Conservation (phyloP, 2,329 filamentous ascomycete species). For the Calonectria hawksworthii region DNA sequence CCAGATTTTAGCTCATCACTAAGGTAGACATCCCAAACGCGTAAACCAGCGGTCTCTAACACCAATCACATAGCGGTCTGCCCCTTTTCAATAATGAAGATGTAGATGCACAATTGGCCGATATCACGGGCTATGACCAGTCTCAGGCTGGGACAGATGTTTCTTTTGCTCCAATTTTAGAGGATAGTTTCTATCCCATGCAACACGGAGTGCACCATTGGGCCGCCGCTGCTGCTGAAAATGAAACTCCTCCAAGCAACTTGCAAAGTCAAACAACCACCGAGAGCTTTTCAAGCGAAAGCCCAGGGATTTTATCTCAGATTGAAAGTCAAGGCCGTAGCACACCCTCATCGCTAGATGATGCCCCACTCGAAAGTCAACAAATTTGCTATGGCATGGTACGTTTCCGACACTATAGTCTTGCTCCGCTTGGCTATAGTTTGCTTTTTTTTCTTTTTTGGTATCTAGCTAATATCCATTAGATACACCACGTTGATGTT, state of each 20-base stretch:
- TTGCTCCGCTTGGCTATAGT: neutral
- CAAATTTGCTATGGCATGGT: conserved; percentile 29
- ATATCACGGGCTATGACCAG: neutral
- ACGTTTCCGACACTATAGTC: neutral
- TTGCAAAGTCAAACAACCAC: neutral
- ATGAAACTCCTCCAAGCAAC: neutral
- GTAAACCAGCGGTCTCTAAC: neutral
- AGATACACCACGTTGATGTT: conserved; percentile 20
- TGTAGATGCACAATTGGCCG: neutral
- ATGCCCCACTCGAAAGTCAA: neutral
- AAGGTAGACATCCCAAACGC: neutral
- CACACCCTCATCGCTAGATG: neutral
- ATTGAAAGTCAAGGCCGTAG: neutral
- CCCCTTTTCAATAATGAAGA: neutral
- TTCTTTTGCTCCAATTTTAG: neutral
- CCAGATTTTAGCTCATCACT: neutral
- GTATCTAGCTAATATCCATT: neutral
- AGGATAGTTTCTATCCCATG: neutral
- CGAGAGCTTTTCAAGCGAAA: neutral
- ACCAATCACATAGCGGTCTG: neutral
- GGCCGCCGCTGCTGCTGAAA: neutral
- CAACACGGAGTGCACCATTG: neutral
- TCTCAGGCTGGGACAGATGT: neutral
- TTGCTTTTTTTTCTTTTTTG: too few relatives aligned
- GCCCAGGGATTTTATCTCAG: neutral